Evolutionary conservation across 2,329 filamentous ascomycete genomes (phyloP).

Genomic region (Fusarium haematococcum): DNA sequence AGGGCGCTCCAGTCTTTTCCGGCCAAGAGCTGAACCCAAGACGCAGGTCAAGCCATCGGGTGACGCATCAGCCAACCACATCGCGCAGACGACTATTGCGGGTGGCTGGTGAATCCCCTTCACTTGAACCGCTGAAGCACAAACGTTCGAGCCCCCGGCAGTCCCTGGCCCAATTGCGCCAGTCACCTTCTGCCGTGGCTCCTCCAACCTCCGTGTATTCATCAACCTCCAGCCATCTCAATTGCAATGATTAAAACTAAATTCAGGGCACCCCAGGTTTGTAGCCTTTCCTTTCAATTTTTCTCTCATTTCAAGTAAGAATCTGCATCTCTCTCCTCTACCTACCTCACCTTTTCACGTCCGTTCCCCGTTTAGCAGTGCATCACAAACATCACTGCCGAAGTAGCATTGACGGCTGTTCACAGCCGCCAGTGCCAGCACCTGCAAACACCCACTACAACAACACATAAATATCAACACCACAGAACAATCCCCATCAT

Average conservation of each 20-base stretch:
- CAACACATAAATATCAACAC: background rate
- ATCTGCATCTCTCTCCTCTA: conserved; percentile 10
- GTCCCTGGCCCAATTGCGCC: background rate
- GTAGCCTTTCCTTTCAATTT: conserved; percentile 1
- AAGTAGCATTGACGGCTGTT: conserved; percentile 17
- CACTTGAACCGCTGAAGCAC: conserved; percentile 3
- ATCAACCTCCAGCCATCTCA: conserved; percentile 41
- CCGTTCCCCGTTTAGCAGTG: conserved; percentile 9
- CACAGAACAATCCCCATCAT: background rate
- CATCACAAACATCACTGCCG: conserved; percentile 14
- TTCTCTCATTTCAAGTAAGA: conserved; percentile 28
- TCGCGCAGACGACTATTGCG: background rate
- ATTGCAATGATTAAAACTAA: conserved; percentile 42
- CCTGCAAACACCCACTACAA: conserved; percentile 6
- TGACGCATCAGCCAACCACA: conserved; percentile 18
- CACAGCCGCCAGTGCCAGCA: conserved; percentile 30
- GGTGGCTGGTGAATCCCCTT: conserved; percentile 33
- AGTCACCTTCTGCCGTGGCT: conserved; percentile 4
- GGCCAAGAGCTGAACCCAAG: conserved; percentile 9
- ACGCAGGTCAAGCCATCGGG: background rate
- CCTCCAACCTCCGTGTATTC: conserved; percentile 44
- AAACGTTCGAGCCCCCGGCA: conserved; percentile 17
- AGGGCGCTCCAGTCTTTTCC: conserved; percentile 1
- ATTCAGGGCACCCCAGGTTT: conserved; percentile 22
- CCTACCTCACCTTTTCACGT: background rate